Evolutionary conservation across 2,329 filamentous ascomycete genomes (phyloP).

Genomic region (Neurospora sp.): DNA sequence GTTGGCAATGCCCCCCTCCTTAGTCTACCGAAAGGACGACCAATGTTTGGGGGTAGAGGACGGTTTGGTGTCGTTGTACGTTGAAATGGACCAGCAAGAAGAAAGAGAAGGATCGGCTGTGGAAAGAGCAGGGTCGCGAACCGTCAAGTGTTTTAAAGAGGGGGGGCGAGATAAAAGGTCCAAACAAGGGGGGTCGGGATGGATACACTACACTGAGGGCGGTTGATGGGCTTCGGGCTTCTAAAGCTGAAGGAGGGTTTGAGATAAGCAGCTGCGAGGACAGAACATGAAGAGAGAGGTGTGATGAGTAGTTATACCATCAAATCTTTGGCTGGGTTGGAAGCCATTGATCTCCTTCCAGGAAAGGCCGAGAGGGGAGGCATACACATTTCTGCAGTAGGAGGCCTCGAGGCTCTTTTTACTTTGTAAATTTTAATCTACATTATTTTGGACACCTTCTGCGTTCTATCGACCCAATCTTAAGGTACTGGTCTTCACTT

Average conservation of each 20-base stretch:
- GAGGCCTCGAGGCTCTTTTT: not conserved
- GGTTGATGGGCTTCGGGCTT: not conserved
- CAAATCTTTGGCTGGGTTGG: not conserved
- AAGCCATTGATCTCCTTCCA: not conserved
- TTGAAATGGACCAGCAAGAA: not conserved
- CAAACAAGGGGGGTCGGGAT: not conserved
- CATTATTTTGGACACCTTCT: constrained; percentile 9
- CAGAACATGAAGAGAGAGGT: not conserved
- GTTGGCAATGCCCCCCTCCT: not conserved
- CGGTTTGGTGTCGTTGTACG: not conserved
- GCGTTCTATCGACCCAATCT: not conserved
- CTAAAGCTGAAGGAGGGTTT: not conserved
- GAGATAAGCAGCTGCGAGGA: not conserved
- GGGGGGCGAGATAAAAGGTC: not conserved
- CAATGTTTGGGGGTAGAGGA: not conserved
- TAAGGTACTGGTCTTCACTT: not conserved
- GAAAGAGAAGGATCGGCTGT: not conserved
- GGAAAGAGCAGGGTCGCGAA: not conserved
- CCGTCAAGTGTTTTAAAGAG: not conserved
- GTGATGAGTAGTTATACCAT: not conserved
- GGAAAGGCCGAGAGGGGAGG: not conserved
- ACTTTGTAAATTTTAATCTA: constrained; percentile 5
- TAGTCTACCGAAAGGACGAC: not conserved
- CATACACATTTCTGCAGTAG: not conserved
- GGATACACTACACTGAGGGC: not conserved